Percentiles rank a stretch among this genome's conserved stretches.
Evolutionary conservation across 352 stramenopile genomes (phyloP).

Genomic region (Phytopythium oedochilum): DNA sequence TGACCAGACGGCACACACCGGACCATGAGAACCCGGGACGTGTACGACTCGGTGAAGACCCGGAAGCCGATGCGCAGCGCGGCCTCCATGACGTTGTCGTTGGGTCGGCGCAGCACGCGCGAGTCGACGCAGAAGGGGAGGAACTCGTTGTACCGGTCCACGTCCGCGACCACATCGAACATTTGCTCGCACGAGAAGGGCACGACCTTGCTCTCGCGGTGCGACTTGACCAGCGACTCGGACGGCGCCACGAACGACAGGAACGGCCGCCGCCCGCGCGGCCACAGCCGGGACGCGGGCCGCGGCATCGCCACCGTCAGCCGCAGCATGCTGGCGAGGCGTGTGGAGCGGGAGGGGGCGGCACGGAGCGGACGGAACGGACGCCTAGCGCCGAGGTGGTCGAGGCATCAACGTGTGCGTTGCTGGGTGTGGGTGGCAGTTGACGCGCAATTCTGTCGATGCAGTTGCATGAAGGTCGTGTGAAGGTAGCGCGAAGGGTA

Average conservation of each 20-base stretch:
- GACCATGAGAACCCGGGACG: constrained; percentile 77
- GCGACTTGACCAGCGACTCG: constrained; percentile 53
- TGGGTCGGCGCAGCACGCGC: constrained; percentile 55
- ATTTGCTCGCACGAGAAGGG: constrained; percentile 73
- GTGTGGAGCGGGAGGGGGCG: too few relatives aligned
- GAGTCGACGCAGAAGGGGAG: constrained; percentile 82
- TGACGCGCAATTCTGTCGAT: neutral
- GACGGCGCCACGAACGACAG: constrained; percentile 57
- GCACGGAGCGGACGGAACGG: neutral
- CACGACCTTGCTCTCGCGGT: constrained; percentile 67
- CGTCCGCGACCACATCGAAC: constrained; percentile 78
- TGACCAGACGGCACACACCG: constrained; percentile 21
- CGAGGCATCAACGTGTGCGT: neutral
- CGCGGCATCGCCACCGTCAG: neutral
- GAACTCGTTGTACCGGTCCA: constrained; percentile 69
- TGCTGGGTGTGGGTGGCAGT: neutral
- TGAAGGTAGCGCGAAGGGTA: constrained; percentile 8
- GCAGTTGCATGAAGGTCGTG: neutral
- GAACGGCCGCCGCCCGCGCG: constrained; percentile 20
- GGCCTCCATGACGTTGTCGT: constrained; percentile 80
- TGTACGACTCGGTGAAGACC: constrained; percentile 83
- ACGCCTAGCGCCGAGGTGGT: neutral
- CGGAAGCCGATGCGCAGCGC: constrained; percentile 69
- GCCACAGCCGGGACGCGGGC: neutral
- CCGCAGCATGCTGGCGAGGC: neutral